Evolutionary conservation across 805 yeast genomes (phyloP).

Genomic region (Schwanniomyces yamadae): DNA sequence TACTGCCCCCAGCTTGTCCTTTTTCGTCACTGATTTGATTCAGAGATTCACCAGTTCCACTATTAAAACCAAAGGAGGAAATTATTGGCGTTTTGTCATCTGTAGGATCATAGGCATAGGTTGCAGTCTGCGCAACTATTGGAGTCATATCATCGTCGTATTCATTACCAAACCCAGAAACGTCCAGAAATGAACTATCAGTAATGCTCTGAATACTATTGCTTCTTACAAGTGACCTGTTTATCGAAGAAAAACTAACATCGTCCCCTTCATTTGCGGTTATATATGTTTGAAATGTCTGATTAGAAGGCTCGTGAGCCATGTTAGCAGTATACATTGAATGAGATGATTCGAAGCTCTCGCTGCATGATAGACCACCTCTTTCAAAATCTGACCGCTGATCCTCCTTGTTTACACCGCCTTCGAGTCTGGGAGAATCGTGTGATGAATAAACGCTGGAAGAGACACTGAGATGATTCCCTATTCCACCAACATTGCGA

Average conservation of each 20-base stretch:
- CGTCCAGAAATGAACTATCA: not conserved
- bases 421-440: slow-evolving; percentile 18
- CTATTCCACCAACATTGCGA: slow-evolving; percentile 1
- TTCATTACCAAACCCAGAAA: no score
- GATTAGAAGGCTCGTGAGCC: slow-evolving; percentile 16
- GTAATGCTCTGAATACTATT: slow-evolving; percentile 7
- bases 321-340: slow-evolving; percentile 3
- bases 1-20: slow-evolving; percentile 3
- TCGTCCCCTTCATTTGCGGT: slow-evolving; percentile 23
- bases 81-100: slow-evolving; percentile 34
- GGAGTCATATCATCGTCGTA: slow-evolving; percentile 34
- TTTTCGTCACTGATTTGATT: not conserved
- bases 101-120: slow-evolving; percentile 10
- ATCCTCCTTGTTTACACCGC: slow-evolving; percentile 15
- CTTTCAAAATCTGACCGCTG: slow-evolving; percentile 1
- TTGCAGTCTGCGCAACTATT: slow-evolving; percentile 13
- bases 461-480: slow-evolving; percentile 28
- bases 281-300: slow-evolving; percentile 25
- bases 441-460: slow-evolving; percentile 37
- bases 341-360: slow-evolving; percentile 5
- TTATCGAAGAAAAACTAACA: slow-evolving; percentile 36
- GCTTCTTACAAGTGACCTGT: slow-evolving; percentile 28
- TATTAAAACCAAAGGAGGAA: no score
- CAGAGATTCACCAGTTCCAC: slow-evolving; percentile 1
- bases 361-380: slow-evolving; percentile 1